Base-by-base conservation (phyloP, 768 basidiomycete species). In the Amanita muscaria region DNA sequence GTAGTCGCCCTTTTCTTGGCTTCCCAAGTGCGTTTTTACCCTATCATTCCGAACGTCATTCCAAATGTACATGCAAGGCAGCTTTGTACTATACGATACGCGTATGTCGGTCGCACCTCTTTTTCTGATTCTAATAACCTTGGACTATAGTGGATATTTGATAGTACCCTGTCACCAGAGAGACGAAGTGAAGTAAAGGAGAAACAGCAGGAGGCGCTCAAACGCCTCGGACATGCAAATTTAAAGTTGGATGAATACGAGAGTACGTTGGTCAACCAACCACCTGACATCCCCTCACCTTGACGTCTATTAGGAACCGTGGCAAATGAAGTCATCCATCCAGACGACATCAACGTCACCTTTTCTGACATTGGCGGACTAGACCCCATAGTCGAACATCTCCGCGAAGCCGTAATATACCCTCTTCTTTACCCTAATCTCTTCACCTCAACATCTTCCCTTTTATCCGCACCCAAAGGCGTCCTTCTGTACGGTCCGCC, bases 401-500 rank as follows among this genome's bases (percentile, higher is more conserved):
- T 99, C 41, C 81, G 89, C 42, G 96, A 98, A 70, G 88, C 92
- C 44, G 83, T 99, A 46, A 97, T 98, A 56, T 94, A 88, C 59
- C 94, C 94, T 1, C 77, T 98, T 32, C 77, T 85, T 48, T 94
- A 88, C 56, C 96, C 96, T 3, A 72, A 83, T 47, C 76, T 98
- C 46, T 97, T 97, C 72, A 70, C 75, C 11, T 72, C 83, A 14
- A 77, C 86, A 0, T 88, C 91, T 0, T 74, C 83, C 11, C 76
- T 98, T 16, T 77, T 96, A 49, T 77, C 80, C 4, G 89, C 96
- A 4, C 96, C 96, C 0, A 97, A 97, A 60, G 96, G 96, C 10
- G 94, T 97, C 7, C 73, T 98, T 14, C 76, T 99, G 15, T 94
- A 88, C 54, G 96, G 96, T 0, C 96, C 93, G 32, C 96, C 96